These are phyloP conservation scores for Candida rishiriensis DNA, from an alignment of 805 yeast genomes.

Conservation along the genomic window DNA sequence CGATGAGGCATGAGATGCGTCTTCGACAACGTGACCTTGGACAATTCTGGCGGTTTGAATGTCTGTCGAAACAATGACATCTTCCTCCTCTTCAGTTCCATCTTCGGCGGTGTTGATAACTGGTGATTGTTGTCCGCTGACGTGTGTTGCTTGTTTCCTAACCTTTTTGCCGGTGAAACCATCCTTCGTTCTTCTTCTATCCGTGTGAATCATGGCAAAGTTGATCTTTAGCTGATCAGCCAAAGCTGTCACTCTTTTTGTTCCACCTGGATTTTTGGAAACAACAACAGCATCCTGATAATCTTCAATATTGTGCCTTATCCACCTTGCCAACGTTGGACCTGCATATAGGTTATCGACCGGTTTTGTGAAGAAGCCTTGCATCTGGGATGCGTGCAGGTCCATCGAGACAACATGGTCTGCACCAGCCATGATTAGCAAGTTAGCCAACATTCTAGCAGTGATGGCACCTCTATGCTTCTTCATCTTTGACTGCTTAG, in stretches of 20 bases:
- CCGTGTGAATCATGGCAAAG: conserved; percentile 99
- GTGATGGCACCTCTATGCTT: conserved; percentile 98
- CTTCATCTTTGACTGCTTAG: conserved; percentile 97
- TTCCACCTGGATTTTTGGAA: conserved; percentile 99
- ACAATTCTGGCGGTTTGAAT: conserved; percentile 95
- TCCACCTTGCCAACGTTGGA: conserved; percentile 95
- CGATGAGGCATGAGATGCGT: conserved; percentile 33
- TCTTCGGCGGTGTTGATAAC: conserved; percentile 31
- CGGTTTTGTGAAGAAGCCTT: conserved; percentile 95
- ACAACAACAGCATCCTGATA: conserved; percentile 90
- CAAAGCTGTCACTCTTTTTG: conserved; percentile 93
- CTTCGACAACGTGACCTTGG: conserved; percentile 95
- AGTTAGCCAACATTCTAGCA: conserved; percentile 95
- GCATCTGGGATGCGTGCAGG: conserved; percentile 96
- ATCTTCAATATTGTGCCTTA: conserved; percentile 81
- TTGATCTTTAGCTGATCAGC: conserved; percentile 96
- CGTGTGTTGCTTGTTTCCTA: conserved; percentile 39
- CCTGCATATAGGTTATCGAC: conserved; percentile 96
- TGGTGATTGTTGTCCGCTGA: conserved; percentile 31
- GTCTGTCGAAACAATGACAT: conserved; percentile 67
- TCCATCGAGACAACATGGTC: conserved; percentile 99
- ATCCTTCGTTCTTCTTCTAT: conserved; percentile 86
- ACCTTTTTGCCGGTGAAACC: conserved; percentile 41
- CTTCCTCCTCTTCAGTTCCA: conserved; percentile 56
- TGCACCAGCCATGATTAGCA: conserved; percentile 97